Evolutionary conservation across 2,329 filamentous ascomycete genomes (phyloP).

Genomic region (Trichophyton mentagrophytes): DNA sequence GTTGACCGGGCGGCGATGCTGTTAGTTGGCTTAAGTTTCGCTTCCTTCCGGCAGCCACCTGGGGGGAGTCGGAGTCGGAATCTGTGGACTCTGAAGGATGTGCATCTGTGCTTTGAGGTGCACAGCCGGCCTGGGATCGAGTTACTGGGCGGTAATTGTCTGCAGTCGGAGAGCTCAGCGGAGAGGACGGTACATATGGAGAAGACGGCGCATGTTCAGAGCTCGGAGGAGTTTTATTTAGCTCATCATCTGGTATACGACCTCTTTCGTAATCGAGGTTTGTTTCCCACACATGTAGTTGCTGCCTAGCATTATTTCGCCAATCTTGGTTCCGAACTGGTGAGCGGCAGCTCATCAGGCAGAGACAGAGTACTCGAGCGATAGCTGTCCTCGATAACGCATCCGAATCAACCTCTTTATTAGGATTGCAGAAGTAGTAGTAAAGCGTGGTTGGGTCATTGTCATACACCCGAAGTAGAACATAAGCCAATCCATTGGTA

Average conservation of each 20-base stretch:
- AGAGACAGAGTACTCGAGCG: slow-evolving; percentile 15
- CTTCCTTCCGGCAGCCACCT: slow-evolving; percentile 13
- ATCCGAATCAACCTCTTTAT: slow-evolving; percentile 12
- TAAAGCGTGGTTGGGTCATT: slow-evolving; percentile 18
- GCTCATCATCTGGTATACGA: slow-evolving; percentile 14
- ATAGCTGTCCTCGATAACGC: slow-evolving; percentile 15
- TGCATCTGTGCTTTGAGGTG: slow-evolving; percentile 8
- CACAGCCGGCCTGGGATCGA: slow-evolving; percentile 14
- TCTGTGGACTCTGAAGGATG: slow-evolving; percentile 7
- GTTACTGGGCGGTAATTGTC: slow-evolving; percentile 13
- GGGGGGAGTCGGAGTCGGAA: slow-evolving; percentile 13
- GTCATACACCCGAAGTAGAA: slow-evolving; percentile 12
- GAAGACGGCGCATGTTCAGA: slow-evolving; percentile 17
- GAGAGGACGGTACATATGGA: slow-evolving; percentile 8
- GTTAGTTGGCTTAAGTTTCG: slow-evolving; percentile 16
- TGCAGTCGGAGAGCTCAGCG: slow-evolving; percentile 8
- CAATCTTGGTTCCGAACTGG: slow-evolving; percentile 14
- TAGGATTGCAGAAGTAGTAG: slow-evolving; percentile 20
- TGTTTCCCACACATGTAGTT: slow-evolving; percentile 15
- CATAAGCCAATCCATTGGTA: slow-evolving; percentile 4
- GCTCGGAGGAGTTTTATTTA: slow-evolving; percentile 12
- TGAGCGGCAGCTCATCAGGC: slow-evolving; percentile 17
- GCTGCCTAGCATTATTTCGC: slow-evolving; percentile 12
- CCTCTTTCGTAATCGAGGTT: slow-evolving; percentile 14
- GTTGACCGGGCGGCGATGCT: neutral